Evolutionary conservation across 192 early-diverging fungal genomes (phyloP).

Genomic region (Backusella tarrabulga): DNA sequence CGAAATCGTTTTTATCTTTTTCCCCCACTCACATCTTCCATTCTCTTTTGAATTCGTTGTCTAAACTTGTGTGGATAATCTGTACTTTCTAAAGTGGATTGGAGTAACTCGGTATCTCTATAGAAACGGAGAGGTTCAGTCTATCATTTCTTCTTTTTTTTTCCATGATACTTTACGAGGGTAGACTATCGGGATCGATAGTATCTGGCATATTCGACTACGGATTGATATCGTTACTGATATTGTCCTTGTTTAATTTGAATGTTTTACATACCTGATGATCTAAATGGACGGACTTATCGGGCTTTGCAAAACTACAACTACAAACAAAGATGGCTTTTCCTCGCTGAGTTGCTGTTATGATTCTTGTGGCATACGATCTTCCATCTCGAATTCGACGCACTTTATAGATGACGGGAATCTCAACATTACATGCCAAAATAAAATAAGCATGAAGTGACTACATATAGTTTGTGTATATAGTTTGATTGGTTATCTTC

Average conservation of each 20-base stretch:
- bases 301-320: constrained; percentile 68
- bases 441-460: constrained; percentile 90
- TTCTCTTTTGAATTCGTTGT: constrained; percentile 1
- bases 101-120: constrained; percentile 6
- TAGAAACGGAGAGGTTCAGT: background rate
- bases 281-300: constrained; percentile 45
- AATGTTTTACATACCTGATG: constrained; percentile 52
- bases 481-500: background rate
- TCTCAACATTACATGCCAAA: constrained; percentile 68
- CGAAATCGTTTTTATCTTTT: background rate
- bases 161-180: constrained; percentile 10
- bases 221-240: background rate
- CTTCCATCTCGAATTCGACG: constrained; percentile 66
- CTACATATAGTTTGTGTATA: constrained; percentile 18
- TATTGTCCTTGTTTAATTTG: background rate
- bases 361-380: constrained; percentile 53
- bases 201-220: constrained; percentile 21
- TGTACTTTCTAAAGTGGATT: background rate
- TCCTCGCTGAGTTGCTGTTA: constrained; percentile 77
- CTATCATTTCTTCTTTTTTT: background rate
- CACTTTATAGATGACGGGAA: constrained; percentile 82
- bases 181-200: constrained; percentile 22
- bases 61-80: constrained; percentile 11
- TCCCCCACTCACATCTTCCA: constrained; percentile 16
- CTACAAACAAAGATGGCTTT: constrained; percentile 73